Percentiles rank a stretch among this genome's conserved stretches.
These are phyloP conservation scores for Coprinellus aureogranulatus DNA, from an alignment of 768 basidiomycete genomes.

Conservation along the genomic window DNA sequence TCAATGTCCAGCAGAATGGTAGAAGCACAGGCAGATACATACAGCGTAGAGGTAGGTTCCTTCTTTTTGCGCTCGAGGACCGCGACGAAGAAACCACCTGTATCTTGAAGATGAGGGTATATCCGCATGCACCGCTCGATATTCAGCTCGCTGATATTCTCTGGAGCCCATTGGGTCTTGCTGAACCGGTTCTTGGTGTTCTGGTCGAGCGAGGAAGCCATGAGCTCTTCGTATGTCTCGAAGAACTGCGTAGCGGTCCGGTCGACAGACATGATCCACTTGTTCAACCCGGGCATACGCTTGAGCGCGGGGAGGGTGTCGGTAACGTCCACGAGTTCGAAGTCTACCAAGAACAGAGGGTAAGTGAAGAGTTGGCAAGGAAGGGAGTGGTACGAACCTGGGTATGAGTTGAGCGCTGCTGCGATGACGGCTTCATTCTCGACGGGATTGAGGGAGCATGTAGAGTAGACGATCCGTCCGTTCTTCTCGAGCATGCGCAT, in stretches of 20 bases:
- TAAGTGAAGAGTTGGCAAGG: background rate
- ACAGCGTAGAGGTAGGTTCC: background rate
- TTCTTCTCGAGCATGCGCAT: slow-evolving; percentile 82
- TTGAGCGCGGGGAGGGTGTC: slow-evolving; percentile 66
- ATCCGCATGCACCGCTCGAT: slow-evolving; percentile 81
- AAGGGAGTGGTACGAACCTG: slow-evolving; percentile 51
- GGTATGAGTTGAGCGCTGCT: slow-evolving; percentile 69
- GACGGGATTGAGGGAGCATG: slow-evolving; percentile 93
- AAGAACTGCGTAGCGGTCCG: slow-evolving; percentile 49
- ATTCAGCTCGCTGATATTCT: slow-evolving; percentile 55
- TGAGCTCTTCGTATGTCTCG: slow-evolving; percentile 60
- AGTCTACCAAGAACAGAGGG: slow-evolving; percentile 42
- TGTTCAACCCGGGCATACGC: slow-evolving; percentile 69
- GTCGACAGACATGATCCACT: slow-evolving; percentile 76
- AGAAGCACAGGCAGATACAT: background rate
- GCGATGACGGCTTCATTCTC: slow-evolving; percentile 97
- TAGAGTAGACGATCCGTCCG: slow-evolving; percentile 89
- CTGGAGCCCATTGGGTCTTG: slow-evolving; percentile 79
- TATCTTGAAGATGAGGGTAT: slow-evolving; percentile 93
- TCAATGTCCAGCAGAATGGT: background rate
- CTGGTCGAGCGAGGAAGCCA: slow-evolving; percentile 42
- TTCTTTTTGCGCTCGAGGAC: slow-evolving; percentile 59
- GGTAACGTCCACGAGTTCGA: slow-evolving; percentile 78
- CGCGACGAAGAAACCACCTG: slow-evolving; percentile 97
- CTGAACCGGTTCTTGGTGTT: slow-evolving; percentile 60